These are phyloP conservation scores for Mycena olivaceomarginata DNA, from an alignment of 768 basidiomycete genomes.

Conservation along the genomic window DNA sequence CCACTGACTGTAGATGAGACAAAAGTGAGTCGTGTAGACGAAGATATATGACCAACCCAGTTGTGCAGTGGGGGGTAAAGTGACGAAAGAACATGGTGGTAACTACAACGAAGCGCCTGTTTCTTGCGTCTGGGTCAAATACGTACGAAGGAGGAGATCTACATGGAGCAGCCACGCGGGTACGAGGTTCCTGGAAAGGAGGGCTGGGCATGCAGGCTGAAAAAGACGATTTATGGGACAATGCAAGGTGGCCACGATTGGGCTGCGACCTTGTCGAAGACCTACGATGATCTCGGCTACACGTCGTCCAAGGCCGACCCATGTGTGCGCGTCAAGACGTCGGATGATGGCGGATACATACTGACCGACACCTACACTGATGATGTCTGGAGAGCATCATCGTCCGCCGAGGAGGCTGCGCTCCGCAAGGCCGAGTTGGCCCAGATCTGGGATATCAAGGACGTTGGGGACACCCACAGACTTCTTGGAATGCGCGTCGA, in stretches of 20 bases:
- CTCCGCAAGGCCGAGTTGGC: conserved; percentile 20
- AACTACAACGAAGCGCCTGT: too few relatives aligned
- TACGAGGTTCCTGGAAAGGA: too few relatives aligned
- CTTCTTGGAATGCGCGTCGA: conserved; percentile 22
- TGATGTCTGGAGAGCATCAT: conserved; percentile 15
- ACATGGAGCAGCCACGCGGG: too few relatives aligned
- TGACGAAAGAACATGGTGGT: too few relatives aligned
- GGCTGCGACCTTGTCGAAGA: conserved; percentile 23
- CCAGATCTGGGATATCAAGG: conserved; percentile 29
- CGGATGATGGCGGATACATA: too few relatives aligned
- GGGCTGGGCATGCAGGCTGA: conserved; percentile 21
- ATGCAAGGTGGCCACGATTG: conserved; percentile 36
- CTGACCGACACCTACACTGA: too few relatives aligned
- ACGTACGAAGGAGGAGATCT: too few relatives aligned
- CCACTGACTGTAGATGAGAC: too few relatives aligned
- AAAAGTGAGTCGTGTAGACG: too few relatives aligned
- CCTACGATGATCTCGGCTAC: conserved; percentile 36
- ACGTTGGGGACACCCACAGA: conserved; percentile 28
- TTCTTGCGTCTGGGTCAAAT: too few relatives aligned
- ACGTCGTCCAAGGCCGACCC: conserved; percentile 26
- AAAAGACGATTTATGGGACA: conserved; percentile 35
- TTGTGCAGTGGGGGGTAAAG: too few relatives aligned
- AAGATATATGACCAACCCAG: too few relatives aligned
- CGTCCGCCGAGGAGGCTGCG: conserved; percentile 11
- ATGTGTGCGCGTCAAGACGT: conserved; percentile 28